Evolutionary conservation across 257 asterid species (phyloP).

Genomic region (Ophiorrhiza pumila): DNA sequence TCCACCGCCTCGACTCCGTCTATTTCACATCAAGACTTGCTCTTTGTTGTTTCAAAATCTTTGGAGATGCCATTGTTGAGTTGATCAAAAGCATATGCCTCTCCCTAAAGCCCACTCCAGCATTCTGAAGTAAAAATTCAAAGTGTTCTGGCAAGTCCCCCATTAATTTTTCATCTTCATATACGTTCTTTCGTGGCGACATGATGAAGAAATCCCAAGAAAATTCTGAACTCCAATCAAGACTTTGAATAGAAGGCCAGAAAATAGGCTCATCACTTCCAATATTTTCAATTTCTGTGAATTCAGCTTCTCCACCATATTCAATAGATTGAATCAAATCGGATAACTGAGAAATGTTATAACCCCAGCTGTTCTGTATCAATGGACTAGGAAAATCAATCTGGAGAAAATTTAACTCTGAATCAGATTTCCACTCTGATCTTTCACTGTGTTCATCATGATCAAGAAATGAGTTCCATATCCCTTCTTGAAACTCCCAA

Average conservation of each 20-base stretch:
- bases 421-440: constrained; percentile 11
- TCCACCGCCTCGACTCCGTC: too few relatives aligned
- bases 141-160: neutral
- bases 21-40: neutral
- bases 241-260: constrained; percentile 1
- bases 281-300: too few relatives aligned
- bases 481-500: constrained; percentile 2
- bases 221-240: neutral
- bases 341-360: neutral
- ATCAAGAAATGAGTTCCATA: constrained; percentile 8
- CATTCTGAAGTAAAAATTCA: neutral
- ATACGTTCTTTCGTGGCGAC: constrained; percentile 10
- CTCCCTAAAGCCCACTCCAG: neutral
- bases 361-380: constrained; percentile 3
- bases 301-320: too few relatives aligned
- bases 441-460: constrained; percentile 14
- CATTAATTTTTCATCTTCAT: neutral
- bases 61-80: neutral
- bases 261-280: too few relatives aligned
- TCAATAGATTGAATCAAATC: too few relatives aligned
- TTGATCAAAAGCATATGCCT: neutral
- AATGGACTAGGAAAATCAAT: constrained; percentile 19
- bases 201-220: constrained; percentile 4
- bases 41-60: neutral
- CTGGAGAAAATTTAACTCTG: too few relatives aligned